Evolutionary conservation across 257 asterid species (phyloP).

Genomic region (Solanum pimpinellifolium): DNA sequence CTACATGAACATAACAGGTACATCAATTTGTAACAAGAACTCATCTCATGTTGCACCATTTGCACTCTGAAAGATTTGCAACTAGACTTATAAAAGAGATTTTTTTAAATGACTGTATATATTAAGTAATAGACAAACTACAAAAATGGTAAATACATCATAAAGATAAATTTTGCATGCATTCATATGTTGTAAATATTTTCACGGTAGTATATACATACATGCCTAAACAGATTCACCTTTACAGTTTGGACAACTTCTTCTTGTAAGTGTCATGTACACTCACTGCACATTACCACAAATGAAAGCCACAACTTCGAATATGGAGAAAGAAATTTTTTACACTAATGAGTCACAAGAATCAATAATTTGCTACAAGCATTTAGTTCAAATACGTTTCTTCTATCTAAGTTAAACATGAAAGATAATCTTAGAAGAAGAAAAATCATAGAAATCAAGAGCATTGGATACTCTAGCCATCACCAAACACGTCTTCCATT

Average conservation of each 20-base stretch:
- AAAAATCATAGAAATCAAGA: too few relatives aligned
- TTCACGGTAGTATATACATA: background rate
- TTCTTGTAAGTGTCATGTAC: conserved; percentile 86
- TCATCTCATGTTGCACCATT: conserved; percentile 60
- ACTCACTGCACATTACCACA: conserved; percentile 44
- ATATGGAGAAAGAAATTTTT: background rate
- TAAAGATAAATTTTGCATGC: background rate
- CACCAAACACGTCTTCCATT: too few relatives aligned
- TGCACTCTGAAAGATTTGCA: conserved; percentile 30
- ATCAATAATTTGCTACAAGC: too few relatives aligned
- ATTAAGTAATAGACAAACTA: background rate
- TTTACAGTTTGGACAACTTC: conserved; percentile 16
- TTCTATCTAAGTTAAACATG: too few relatives aligned
- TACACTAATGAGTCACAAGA: too few relatives aligned
- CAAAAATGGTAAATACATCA: background rate
- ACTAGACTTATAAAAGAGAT: background rate
- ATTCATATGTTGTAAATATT: background rate
- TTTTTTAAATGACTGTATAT: background rate
- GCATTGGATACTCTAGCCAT: too few relatives aligned
- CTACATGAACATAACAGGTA: conserved; percentile 76
- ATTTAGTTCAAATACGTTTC: too few relatives aligned
- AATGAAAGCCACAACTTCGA: background rate
- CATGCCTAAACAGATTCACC: background rate
- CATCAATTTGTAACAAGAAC: conserved; percentile 42
- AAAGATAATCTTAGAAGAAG: too few relatives aligned